These are phyloP conservation scores for Hsuehochloa calcarea DNA, from an alignment of 176 grass and related monocot genomes.

Conservation along the genomic window DNA sequence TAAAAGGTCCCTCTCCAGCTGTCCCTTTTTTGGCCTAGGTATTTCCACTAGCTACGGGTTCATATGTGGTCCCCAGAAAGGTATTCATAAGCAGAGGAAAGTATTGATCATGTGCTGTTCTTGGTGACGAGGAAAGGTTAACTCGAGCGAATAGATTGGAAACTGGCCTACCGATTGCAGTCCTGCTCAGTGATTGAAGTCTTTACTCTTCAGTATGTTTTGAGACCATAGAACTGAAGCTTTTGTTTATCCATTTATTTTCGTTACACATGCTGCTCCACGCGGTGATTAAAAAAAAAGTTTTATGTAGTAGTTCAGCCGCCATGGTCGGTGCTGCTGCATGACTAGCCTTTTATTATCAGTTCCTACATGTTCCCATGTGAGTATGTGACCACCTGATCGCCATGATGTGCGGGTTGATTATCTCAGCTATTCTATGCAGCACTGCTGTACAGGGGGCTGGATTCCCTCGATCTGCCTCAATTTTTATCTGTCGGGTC, in stretches of 20 bases:
- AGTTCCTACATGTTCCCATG: background rate
- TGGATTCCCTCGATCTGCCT: background rate
- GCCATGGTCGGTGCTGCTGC: background rate
- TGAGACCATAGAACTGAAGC: background rate
- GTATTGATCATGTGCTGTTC: background rate
- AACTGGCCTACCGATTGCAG: background rate
- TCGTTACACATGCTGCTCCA: background rate
- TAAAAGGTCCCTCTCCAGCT: background rate
- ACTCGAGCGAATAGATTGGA: background rate
- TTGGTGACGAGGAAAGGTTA: background rate
- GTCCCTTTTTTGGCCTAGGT: background rate
- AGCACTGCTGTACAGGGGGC: background rate
- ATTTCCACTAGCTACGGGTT: background rate
- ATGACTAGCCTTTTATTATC: background rate
- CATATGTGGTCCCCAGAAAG: background rate
- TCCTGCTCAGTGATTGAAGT: background rate
- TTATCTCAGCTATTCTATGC: background rate
- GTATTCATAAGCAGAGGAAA: background rate
- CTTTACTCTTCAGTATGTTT: background rate
- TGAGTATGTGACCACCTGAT: conserved; percentile 30
- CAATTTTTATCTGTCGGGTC: background rate
- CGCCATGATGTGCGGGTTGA: background rate
- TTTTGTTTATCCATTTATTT: background rate
- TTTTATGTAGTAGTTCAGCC: background rate
- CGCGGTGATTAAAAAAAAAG: too few species aligned